Evolutionary conservation across 1,139 yeast genomes (phyloP).

Genomic region (Kodamaea suecica): DNA sequence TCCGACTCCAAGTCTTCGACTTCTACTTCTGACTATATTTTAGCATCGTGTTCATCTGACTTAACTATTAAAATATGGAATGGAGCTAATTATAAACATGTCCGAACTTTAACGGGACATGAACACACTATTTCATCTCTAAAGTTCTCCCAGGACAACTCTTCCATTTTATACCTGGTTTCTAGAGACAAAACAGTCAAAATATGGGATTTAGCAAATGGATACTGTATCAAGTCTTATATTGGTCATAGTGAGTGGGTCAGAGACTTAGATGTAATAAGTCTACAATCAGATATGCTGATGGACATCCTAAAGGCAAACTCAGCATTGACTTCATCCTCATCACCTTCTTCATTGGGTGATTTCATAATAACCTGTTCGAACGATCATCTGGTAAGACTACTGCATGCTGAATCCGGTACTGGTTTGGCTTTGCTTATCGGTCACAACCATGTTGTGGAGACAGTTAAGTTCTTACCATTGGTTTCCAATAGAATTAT

Average conservation of each 20-base stretch:
- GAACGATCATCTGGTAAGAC: conserved; percentile 72
- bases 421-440: conserved; percentile 64
- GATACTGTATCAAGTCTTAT: conserved; percentile 64
- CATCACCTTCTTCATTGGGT: conserved; percentile 31
- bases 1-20: conserved; percentile 5
- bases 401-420: conserved; percentile 62
- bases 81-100: conserved; percentile 48
- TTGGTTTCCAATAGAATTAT: conserved; percentile 43
- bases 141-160: conserved; percentile 43
- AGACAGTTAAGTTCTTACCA: conserved; percentile 70
- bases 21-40: conserved; percentile 18
- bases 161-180: conserved; percentile 55
- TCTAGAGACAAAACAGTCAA: conserved; percentile 75
- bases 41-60: conserved; percentile 73
- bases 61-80: conserved; percentile 72
- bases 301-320: conserved; percentile 10
- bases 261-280: conserved; percentile 51
- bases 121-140: conserved; percentile 80
- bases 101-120: conserved; percentile 78
- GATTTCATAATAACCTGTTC: conserved; percentile 74
- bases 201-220: conserved; percentile 73
- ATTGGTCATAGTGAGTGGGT: conserved; percentile 92
- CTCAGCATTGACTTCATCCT: conserved; percentile 7
- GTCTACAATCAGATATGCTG: conserved; percentile 17
- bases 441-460: conserved; percentile 86